Conservation (phyloP, 2,329 filamentous ascomycete species). For the Trichoderma simmonsii region DNA sequence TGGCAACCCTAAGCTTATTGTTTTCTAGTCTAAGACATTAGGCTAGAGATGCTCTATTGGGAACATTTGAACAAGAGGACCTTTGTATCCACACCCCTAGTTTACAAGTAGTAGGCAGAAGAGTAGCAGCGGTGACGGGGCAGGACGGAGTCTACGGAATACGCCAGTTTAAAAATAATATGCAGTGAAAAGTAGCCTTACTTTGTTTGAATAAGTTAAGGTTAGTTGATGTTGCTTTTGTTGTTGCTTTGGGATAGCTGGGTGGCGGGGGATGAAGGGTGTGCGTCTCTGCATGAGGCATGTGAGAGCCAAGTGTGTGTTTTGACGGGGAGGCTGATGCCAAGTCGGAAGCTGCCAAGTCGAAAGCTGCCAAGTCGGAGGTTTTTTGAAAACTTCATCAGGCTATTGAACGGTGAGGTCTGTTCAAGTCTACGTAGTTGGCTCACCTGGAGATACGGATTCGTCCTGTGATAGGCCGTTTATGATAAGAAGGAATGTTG, state of each 20-base stretch:
- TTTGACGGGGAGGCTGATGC: neutral
- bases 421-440: neutral
- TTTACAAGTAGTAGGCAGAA: neutral
- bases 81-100: neutral
- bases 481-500: too few relatives aligned
- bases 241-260: neutral
- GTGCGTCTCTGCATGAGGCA: neutral
- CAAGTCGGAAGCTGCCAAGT: neutral
- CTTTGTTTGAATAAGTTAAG: neutral
- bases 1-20: neutral
- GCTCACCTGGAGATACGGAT: neutral
- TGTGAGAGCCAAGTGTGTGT: neutral
- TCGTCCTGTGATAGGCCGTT: neutral
- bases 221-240: neutral
- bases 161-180: neutral
- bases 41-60: neutral
- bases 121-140: neutral
- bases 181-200: neutral
- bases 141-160: neutral
- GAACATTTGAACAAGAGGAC: neutral
- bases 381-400: neutral
- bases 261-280: neutral
- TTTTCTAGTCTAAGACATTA: neutral
- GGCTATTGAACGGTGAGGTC: neutral
- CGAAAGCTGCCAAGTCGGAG: slow-evolving; percentile 1